phyloP scores from a whole-genome alignment of 2,329 filamentous ascomycete genomes.

The Huntiella decipiens region DNA sequence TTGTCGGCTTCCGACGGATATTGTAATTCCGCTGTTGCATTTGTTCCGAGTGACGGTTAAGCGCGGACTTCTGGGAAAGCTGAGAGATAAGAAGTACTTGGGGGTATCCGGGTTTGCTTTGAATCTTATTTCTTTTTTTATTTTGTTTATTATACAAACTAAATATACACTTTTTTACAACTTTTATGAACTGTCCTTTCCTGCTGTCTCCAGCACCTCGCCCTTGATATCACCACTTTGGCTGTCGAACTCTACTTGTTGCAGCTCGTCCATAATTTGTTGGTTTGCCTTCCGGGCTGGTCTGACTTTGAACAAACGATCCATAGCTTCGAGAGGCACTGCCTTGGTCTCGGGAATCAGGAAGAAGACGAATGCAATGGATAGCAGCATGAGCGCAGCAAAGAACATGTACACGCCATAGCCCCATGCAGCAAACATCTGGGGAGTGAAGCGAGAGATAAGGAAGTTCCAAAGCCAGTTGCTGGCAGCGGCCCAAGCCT shows the following conservation, averaged over 20 bases:
- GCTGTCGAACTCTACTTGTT: not conserved
- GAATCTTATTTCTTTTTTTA: not conserved
- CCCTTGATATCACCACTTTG: not conserved
- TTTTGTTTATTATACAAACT: not conserved
- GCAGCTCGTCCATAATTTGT: slow-evolving; percentile 25
- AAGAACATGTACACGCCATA: slow-evolving; percentile 49
- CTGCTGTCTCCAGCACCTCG: not conserved
- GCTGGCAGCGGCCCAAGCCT: slow-evolving; percentile 46
- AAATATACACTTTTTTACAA: not conserved
- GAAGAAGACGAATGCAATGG: slow-evolving; percentile 41
- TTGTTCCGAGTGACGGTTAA: not conserved
- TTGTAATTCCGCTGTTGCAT: slow-evolving; percentile 1
- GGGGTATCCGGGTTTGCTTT: not conserved
- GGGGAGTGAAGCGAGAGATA: slow-evolving; percentile 45
- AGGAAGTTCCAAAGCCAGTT: slow-evolving; percentile 62
- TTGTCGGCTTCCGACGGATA: not conserved
- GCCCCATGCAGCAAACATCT: slow-evolving; percentile 40
- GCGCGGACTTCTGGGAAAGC: not conserved
- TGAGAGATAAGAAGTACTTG: not conserved
- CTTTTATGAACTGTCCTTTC: not conserved
- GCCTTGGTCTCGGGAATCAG: slow-evolving; percentile 47
- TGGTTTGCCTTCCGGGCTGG: slow-evolving; percentile 26
- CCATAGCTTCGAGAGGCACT: slow-evolving; percentile 45
- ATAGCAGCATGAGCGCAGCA: slow-evolving; percentile 39
- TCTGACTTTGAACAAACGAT: slow-evolving; percentile 36